Evolutionary conservation across 2,329 filamentous ascomycete species (phyloP).

Genomic region (Trichoderma afroharzianum): DNA sequence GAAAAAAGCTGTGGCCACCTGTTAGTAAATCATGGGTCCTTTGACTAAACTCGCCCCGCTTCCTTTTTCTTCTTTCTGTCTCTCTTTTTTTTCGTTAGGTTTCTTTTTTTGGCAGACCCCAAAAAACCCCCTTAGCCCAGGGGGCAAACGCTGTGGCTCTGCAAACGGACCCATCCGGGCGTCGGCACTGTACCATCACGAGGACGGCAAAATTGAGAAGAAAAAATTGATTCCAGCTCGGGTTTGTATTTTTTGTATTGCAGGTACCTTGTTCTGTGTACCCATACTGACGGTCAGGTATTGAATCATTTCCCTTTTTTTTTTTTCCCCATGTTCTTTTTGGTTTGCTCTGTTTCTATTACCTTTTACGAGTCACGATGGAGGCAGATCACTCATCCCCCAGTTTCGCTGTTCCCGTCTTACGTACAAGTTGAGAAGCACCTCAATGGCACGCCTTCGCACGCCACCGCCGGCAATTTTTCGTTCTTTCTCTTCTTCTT

Average conservation of each 20-base stretch:
- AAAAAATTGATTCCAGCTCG: constrained; percentile 5
- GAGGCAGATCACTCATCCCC: not conserved
- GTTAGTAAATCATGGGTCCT: constrained; percentile 1
- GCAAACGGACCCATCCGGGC: constrained; percentile 6
- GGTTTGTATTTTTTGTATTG: not conserved
- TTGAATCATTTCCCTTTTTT: not conserved
- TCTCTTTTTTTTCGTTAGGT: not conserved
- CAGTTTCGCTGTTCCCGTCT: not conserved
- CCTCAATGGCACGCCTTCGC: constrained; percentile 19
- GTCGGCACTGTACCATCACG: constrained; percentile 27
- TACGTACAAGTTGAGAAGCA: constrained; percentile 20
- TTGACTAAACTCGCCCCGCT: not conserved
- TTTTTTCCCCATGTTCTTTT: not conserved
- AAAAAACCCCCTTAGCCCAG: not conserved
- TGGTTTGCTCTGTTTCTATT: not conserved
- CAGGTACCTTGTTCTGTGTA: not conserved
- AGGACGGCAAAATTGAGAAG: constrained; percentile 28
- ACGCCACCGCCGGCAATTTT: constrained; percentile 10
- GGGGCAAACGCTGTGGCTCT: constrained; percentile 6
- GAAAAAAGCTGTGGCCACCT: constrained; percentile 8
- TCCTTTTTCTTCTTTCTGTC: not conserved
- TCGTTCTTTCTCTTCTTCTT: not conserved
- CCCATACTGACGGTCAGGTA: not conserved
- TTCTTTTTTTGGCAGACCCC: not conserved
- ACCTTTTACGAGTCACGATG: constrained; percentile 20